Evolutionary conservation across 164 flowering plant genomes (phyloP), one percentile per base, ranked within the genome.

Genomic region (Liriodendron chinense): DNA sequence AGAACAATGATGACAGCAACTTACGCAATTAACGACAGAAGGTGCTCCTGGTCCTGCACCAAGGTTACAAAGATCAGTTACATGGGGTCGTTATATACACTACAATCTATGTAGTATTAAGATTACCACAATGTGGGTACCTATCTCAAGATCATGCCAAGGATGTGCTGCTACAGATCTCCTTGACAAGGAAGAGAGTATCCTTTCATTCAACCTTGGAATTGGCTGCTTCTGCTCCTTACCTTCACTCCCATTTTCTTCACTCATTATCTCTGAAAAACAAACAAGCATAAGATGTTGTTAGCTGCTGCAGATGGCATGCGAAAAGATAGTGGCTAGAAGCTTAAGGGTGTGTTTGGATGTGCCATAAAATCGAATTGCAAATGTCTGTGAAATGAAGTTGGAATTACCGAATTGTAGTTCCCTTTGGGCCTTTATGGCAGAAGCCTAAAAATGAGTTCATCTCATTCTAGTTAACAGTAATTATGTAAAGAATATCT

Each of bases 121-220:
- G 20, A 74, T 13, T 12, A 18, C 63, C 6, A 71, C 25, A 16
- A 61, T 7, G 63, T 53, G 26, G 25, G 59, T 89, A 90, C 94
- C 94, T 78, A 90, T 87, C 77, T 90, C 94, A 78, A 90, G 92
- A 86, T 90, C 94, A 80, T 87, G 94, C 94, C 94, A 90, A 72
- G 94, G 94, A 80, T 90, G 94, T 23, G 94, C 94, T 81, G 92
- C 94, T 56, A 86, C 90, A 9, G 92, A 85, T 87, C 94, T 85
- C 85, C 88, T 87, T 43, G 92, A 90, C 86, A 90, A 66, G 47
- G 94, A 83, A 61, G 92, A 89, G 25, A 90, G 91, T 72, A 90
- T 90, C 79, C 94, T 90, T 74, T 86, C 87, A 74, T 89, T 90
- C 81, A 90, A 76, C 4, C 78, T 75, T n/a, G 94, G 92, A 72